A percentile compares a stretch with the other conserved stretches of the same genome.
Conservation (phyloP, 176 grass and related monocot genomes). For the Phoenix roebelenii region DNA sequence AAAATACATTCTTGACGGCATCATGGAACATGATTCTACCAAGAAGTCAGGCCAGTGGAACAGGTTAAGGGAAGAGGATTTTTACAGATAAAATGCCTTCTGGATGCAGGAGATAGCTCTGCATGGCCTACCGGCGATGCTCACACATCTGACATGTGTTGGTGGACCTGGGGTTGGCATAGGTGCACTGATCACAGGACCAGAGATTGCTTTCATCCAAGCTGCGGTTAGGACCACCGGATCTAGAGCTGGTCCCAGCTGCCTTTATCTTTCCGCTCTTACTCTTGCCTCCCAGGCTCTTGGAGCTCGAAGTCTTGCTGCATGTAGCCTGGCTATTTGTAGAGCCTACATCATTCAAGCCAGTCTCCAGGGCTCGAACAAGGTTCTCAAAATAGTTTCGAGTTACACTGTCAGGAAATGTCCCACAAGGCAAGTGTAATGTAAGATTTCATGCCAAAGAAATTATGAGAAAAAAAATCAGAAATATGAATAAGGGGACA, state of each 20-base stretch:
- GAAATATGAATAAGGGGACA: too few relatives aligned
- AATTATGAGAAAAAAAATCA: not conserved
- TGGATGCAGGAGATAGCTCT: not conserved
- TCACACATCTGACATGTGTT: constrained; percentile 76
- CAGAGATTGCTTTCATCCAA: constrained; percentile 65
- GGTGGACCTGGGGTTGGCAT: constrained; percentile 45
- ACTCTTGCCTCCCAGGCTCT: constrained; percentile 50
- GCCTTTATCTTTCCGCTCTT: constrained; percentile 65
- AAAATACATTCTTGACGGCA: not conserved
- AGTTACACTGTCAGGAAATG: constrained; percentile 51
- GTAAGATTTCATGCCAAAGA: not conserved
- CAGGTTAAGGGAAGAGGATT: not conserved
- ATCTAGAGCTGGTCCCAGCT: constrained; percentile 39
- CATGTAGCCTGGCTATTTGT: constrained; percentile 55
- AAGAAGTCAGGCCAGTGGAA: not conserved
- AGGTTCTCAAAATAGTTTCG: constrained; percentile 99
- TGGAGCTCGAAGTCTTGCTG: constrained; percentile 65
- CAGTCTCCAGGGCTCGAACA: constrained; percentile 84
- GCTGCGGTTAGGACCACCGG: constrained; percentile 35
- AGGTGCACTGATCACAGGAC: constrained; percentile 87
- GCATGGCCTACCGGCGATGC: constrained; percentile 20
- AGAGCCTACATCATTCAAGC: constrained; percentile 89
- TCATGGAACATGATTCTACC: not conserved
- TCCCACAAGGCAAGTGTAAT: not conserved
- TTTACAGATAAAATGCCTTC: not conserved